Percentiles rank a stretch among this genome's conserved stretches.
phyloP scores from a whole-genome alignment of 495 filamentous ascomycete species.

The Chaetomium tenue region DNA sequence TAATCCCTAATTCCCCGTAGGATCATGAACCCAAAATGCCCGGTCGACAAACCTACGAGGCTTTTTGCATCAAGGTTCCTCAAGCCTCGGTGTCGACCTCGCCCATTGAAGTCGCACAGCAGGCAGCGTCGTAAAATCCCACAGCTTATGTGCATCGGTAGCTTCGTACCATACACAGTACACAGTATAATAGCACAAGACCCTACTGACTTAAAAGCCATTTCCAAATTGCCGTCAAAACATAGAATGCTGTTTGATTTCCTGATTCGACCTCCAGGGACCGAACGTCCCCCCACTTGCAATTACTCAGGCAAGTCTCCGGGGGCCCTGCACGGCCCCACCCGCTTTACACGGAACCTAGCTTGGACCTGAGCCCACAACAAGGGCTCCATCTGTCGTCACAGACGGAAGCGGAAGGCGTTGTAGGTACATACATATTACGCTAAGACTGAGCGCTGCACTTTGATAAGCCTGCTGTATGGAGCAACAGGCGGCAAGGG shows the following conservation, averaged over 20 bases:
- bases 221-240: neutral
- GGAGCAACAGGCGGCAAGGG: no score
- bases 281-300: neutral
- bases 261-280: neutral
- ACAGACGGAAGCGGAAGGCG: neutral
- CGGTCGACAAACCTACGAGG: no score
- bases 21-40: no score
- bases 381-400: neutral
- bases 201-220: neutral
- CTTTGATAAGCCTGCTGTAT: no score
- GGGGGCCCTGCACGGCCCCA: neutral
- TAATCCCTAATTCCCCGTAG: no score
- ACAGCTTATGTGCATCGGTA: neutral
- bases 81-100: neutral
- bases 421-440: neutral
- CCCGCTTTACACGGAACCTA: neutral
- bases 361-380: neutral
- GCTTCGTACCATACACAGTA: no score
- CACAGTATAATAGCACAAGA: no score
- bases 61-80: neutral
- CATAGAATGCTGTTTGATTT: neutral
- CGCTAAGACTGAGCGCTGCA: neutral
- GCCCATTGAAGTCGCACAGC: neutral
- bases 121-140: neutral
- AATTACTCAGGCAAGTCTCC: neutral